phyloP scores from a whole-genome alignment of 257 asterid species.

The Ajuga chamaepitys region DNA sequence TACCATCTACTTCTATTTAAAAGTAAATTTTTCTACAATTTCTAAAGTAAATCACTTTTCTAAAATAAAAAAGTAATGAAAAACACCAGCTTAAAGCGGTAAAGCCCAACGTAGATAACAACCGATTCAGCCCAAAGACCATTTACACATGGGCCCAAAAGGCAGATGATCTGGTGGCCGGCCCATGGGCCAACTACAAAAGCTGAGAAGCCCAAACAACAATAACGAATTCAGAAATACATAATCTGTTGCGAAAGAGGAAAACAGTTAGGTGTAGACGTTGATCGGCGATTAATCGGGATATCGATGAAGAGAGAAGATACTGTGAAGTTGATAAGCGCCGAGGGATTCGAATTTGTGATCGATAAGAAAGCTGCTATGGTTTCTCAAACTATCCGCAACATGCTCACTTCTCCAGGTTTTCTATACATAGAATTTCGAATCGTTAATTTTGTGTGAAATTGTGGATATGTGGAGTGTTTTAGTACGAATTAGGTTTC shows the following conservation, averaged over 20 bases:
- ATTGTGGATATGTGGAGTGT: not conserved
- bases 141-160: not conserved
- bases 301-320: slow-evolving; percentile 64
- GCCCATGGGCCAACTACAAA: not conserved
- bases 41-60: too few species aligned
- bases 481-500: not conserved
- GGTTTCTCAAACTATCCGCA: slow-evolving; percentile 98
- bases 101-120: too few species aligned
- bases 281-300: slow-evolving; percentile 16
- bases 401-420: slow-evolving; percentile 99
- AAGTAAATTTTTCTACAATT: too few species aligned
- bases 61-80: too few species aligned
- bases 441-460: not conserved
- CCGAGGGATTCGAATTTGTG: slow-evolving; percentile 91
- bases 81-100: too few species aligned
- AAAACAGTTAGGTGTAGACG: not conserved
- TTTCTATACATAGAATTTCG: not conserved
- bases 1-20: too few species aligned
- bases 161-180: not conserved
- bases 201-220: too few species aligned
- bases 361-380: slow-evolving; percentile 88
- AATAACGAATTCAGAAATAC: not conserved
- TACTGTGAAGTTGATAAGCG: slow-evolving; percentile 84
- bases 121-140: not conserved
- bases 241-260: not conserved